phyloP scores from a whole-genome alignment of 192 early-diverging fungal genomes.

The Phlyctochytrium bullatum region DNA sequence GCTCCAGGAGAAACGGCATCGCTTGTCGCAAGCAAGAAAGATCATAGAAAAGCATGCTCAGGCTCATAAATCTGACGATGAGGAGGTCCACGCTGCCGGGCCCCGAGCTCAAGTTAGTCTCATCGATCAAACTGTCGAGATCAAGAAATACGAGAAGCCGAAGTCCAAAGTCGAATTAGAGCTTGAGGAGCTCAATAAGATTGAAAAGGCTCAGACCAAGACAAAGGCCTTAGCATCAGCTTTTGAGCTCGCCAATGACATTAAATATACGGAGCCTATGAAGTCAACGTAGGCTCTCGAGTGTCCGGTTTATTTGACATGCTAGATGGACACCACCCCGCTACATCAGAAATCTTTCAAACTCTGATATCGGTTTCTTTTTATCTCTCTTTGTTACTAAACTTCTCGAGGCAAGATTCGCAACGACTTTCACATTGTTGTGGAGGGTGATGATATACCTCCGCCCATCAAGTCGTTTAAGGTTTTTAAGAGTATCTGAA shows the following conservation, averaged over 20 bases:
- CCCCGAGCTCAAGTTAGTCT: slow-evolving; percentile 68
- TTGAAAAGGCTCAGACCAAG: slow-evolving; percentile 77
- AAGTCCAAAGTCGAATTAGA: slow-evolving; percentile 81
- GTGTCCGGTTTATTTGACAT: too few species aligned
- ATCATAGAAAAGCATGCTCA: slow-evolving; percentile 11
- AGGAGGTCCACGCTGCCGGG: slow-evolving; percentile 42
- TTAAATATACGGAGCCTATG: slow-evolving; percentile 84
- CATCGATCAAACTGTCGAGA: slow-evolving; percentile 81
- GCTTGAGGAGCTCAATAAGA: slow-evolving; percentile 77
- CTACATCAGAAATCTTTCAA: slow-evolving; percentile 60
- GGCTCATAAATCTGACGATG: slow-evolving; percentile 33
- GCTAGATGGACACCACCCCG: slow-evolving; percentile 76
- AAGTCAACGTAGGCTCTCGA: slow-evolving; percentile 69
- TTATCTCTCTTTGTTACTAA: too few species aligned
- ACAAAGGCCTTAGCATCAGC: slow-evolving; percentile 79
- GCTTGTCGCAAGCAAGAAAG: slow-evolving; percentile 11
- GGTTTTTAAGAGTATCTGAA: neutral
- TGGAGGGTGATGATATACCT: slow-evolving; percentile 81
- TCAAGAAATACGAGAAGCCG: slow-evolving; percentile 60
- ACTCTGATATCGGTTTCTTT: slow-evolving; percentile 46
- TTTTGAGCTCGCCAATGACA: slow-evolving; percentile 82
- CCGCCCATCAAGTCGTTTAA: slow-evolving; percentile 81
- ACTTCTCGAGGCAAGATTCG: slow-evolving; percentile 64
- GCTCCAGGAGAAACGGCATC: slow-evolving; percentile 49
- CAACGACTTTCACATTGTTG: slow-evolving; percentile 85